These are phyloP conservation scores for Hirsutella rhossiliensis DNA, from an alignment of 2,329 filamentous ascomycete species.

Conservation along the genomic window DNA sequence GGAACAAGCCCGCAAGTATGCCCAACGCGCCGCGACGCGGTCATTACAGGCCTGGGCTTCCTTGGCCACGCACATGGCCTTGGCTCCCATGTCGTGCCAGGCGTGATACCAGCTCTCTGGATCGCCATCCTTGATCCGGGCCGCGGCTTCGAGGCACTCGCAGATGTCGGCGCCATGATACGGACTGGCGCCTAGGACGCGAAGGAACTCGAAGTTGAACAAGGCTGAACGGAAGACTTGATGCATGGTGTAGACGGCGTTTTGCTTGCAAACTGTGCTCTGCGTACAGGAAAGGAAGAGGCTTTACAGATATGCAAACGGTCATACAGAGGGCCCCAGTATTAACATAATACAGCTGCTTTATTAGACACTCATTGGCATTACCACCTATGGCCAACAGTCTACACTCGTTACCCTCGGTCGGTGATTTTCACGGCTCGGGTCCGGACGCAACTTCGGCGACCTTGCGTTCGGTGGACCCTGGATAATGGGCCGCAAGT, in stretches of 20 bases:
- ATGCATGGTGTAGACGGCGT: constrained; percentile 14
- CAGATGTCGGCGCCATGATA: constrained; percentile 24
- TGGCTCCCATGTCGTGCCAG: constrained; percentile 18
- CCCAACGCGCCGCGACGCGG: constrained; percentile 16
- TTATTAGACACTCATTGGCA: too few species aligned
- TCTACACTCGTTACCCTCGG: constrained; percentile 11
- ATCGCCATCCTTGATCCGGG: constrained; percentile 23
- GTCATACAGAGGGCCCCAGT: too few species aligned
- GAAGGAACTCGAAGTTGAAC: constrained; percentile 30
- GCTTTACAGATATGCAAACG: too few species aligned
- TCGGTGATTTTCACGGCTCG: neutral
- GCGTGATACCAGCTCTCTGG: constrained; percentile 25
- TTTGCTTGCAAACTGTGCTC: too few species aligned
- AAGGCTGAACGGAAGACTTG: constrained; percentile 18
- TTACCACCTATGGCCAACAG: too few species aligned
- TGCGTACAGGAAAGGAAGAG: constrained; percentile 1
- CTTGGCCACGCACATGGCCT: constrained; percentile 19
- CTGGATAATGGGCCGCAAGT: too few species aligned
- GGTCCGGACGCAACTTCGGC: neutral
- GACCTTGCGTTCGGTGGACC: too few species aligned
- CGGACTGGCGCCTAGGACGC: constrained; percentile 24
- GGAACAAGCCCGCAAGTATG: constrained; percentile 27
- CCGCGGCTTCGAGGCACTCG: constrained; percentile 25
- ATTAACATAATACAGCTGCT: too few species aligned
- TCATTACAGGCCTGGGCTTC: constrained; percentile 19